Conservation (phyloP, 495 filamentous ascomycete species). For the Neurospora sp. region DNA sequence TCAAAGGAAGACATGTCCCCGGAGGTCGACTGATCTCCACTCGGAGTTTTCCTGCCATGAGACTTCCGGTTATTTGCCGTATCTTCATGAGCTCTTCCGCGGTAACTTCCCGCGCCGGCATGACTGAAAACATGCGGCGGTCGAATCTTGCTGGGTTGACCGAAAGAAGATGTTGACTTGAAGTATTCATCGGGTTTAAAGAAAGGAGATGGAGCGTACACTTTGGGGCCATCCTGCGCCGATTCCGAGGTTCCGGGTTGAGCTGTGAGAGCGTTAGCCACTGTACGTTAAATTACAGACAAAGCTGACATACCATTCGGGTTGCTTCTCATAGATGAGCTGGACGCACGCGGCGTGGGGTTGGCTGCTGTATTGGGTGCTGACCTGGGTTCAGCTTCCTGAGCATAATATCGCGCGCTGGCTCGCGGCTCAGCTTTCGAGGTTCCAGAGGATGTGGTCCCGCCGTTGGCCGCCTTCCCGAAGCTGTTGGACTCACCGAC, state of each 20-base stretch:
- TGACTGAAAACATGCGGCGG: not conserved
- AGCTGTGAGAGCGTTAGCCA: not conserved
- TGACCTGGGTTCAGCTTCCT: conserved; percentile 11
- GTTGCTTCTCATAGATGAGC: conserved; percentile 11
- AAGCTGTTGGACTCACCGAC: conserved; percentile 16
- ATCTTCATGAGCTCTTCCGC: not conserved
- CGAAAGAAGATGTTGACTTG: not conserved
- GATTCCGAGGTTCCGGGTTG: conserved; percentile 1
- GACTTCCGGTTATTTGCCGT: conserved; percentile 1
- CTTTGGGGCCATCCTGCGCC: conserved; percentile 11
- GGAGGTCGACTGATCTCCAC: conserved; percentile 12
- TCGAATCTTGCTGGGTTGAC: not conserved
- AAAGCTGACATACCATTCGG: conserved; percentile 10
- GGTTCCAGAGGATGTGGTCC: not conserved
- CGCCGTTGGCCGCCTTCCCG: conserved; percentile 8
- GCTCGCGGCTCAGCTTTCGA: not conserved
- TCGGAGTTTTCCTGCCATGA: conserved; percentile 9
- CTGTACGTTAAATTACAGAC: not conserved
- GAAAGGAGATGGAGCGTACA: conserved; percentile 19
- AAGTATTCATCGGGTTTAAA: not conserved
- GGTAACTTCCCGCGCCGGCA: conserved; percentile 3
- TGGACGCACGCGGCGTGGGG: conserved; percentile 1
- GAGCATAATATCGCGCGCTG: not conserved
- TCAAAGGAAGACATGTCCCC: conserved; percentile 16
- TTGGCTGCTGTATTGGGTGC: conserved; percentile 18